Evolutionary conservation across 495 filamentous ascomycete species (phyloP).

Genomic region (Aspergillus nidulans): DNA sequence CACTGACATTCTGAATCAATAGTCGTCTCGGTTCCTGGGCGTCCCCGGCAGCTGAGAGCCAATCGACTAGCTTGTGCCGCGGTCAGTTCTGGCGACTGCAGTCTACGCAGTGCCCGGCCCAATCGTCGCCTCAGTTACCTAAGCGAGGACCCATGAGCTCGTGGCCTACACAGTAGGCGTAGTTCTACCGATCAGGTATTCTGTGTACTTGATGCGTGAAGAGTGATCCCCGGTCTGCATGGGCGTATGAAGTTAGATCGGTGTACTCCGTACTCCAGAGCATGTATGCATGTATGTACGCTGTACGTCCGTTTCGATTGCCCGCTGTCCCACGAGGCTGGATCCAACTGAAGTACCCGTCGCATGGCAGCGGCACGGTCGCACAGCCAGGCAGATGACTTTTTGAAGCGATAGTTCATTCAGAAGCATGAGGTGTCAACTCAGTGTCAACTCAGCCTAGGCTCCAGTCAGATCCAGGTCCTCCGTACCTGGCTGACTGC

Average conservation of each 20-base stretch:
- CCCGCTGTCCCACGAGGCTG: slow-evolving; percentile 22
- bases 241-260: neutral
- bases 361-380: slow-evolving; percentile 18
- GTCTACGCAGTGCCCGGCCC: no score
- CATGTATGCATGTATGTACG: slow-evolving; percentile 2
- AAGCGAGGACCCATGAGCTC: no score
- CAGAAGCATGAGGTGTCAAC: slow-evolving; percentile 1
- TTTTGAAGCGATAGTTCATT: neutral
- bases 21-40: slow-evolving; percentile 10
- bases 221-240: neutral
- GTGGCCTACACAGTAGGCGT: no score
- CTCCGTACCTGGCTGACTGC: no score
- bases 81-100: neutral
- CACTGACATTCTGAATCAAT: slow-evolving; percentile 18
- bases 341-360: slow-evolving; percentile 18
- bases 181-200: no score
- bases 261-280: slow-evolving; percentile 7
- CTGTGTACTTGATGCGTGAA: no score
- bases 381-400: slow-evolving; percentile 13
- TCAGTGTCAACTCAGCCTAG: no score
- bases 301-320: slow-evolving; percentile 13
- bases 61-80: neutral
- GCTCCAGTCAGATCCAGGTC: no score
- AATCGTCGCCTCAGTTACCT: no score
- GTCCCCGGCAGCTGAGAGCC: neutral